Percentiles rank a stretch among this genome's conserved stretches.
These are phyloP conservation scores for Hypoxylon intermedium DNA, from an alignment of 495 filamentous ascomycete species.

Conservation along the genomic window DNA sequence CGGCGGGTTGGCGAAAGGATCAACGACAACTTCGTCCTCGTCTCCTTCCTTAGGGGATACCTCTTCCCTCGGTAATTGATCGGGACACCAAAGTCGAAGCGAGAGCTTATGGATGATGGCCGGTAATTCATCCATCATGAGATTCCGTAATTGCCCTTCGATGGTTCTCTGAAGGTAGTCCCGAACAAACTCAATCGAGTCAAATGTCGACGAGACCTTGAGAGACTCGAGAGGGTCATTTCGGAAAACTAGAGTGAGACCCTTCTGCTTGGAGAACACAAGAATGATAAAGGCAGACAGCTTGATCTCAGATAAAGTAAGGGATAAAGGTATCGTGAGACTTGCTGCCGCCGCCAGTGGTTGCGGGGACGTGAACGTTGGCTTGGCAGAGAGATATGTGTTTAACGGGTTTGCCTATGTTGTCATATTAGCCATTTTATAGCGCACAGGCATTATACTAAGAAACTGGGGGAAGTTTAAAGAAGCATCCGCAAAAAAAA, in stretches of 20 bases:
- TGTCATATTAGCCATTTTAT: constrained; percentile 57
- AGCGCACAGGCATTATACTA: constrained; percentile 27
- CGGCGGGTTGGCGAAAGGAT: constrained; percentile 81
- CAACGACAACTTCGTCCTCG: constrained; percentile 62
- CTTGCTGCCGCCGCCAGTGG: constrained; percentile 92
- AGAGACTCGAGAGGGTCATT: constrained; percentile 98
- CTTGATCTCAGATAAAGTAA: constrained; percentile 94
- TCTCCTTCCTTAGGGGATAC: constrained; percentile 53
- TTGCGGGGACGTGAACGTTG: constrained; percentile 87
- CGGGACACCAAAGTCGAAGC: constrained; percentile 85
- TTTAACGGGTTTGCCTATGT: constrained; percentile 89
- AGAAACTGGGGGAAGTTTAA: constrained; percentile 24
- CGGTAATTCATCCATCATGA: constrained; percentile 97
- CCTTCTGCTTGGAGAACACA: constrained; percentile 96
- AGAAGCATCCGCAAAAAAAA: constrained; percentile 29
- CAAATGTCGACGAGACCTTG: constrained; percentile 97
- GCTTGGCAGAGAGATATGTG: constrained; percentile 90
- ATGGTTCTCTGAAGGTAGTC: constrained; percentile 97
- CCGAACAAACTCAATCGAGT: constrained; percentile 96
- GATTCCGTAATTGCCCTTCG: constrained; percentile 85
- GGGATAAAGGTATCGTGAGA: constrained; percentile 94
- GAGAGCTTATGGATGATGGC: constrained; percentile 95
- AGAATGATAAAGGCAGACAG: constrained; percentile 97
- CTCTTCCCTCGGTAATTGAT: constrained; percentile 71
- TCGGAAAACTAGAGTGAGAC: constrained; percentile 92